A percentile compares a stretch with the other conserved stretches of the same genome.
Conservation (phyloP, 1,284 basidiomycete species). For the Trametes pubescens region DNA sequence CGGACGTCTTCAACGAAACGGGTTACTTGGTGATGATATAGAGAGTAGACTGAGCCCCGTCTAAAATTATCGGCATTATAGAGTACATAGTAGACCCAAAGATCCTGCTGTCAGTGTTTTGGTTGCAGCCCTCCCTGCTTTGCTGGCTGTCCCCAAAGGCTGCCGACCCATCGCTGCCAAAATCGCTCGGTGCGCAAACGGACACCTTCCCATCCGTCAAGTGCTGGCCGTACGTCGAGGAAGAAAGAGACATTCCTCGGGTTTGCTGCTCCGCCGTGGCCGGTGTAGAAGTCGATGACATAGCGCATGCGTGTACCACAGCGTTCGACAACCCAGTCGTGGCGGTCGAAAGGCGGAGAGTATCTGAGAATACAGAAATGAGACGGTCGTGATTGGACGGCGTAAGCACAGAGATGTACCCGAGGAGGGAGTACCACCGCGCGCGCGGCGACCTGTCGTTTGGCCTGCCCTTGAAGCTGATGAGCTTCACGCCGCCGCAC, state of each 20-base stretch:
- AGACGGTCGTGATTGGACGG: slow-evolving; percentile 9
- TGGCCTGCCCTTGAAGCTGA: slow-evolving; percentile 88
- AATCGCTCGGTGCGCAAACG: slow-evolving; percentile 74
- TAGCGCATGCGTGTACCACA: slow-evolving; percentile 91
- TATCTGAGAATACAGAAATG: slow-evolving; percentile 65
- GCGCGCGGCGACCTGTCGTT: slow-evolving; percentile 83
- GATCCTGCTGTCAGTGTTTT: slow-evolving; percentile 9
- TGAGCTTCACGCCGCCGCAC: slow-evolving; percentile 86
- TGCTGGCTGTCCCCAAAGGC: slow-evolving; percentile 34
- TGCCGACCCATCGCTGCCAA: slow-evolving; percentile 53
- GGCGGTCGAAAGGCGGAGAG: slow-evolving; percentile 93
- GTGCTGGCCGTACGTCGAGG: slow-evolving; percentile 92
- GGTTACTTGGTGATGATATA: not conserved
- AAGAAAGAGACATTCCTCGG: slow-evolving; percentile 79
- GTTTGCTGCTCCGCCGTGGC: slow-evolving; percentile 59
- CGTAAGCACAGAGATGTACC: slow-evolving; percentile 64
- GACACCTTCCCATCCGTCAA: slow-evolving; percentile 91
- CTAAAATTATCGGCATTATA: slow-evolving; percentile 14
- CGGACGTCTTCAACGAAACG: not conserved
- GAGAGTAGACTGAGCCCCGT: not conserved
- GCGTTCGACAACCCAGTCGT: slow-evolving; percentile 97
- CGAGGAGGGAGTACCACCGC: slow-evolving; percentile 82
- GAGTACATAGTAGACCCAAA: not conserved
- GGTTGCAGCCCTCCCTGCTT: slow-evolving; percentile 35
- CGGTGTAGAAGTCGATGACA: slow-evolving; percentile 98